Base-by-base conservation (phyloP, 1,284 basidiomycete genomes). In the Vanrija sp. region DNA sequence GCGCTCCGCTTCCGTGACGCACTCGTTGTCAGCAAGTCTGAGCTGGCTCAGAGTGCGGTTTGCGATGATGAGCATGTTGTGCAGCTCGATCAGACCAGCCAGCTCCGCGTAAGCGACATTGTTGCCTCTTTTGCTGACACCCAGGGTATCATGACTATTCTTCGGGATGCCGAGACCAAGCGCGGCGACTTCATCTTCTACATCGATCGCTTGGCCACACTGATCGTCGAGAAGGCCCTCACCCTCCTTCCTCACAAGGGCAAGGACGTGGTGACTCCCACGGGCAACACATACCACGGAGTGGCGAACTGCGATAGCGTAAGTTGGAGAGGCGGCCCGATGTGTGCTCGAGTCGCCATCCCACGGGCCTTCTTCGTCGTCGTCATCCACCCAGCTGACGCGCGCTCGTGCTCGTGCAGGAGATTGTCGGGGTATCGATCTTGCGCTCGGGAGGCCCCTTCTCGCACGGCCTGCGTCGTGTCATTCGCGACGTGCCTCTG, bases 391-490 rank as follows among this genome's bases (percentile, higher is more conserved):
- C 8, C 15, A 14, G 31, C 31, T 31, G 31, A 31, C 31, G 31
- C 15, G 31, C 31, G 9, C 31, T 31, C 31, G 31, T 14, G 31
- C 31, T 31, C 31, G 31, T 31, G 31, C 49, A 75, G 71, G 49
- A 59, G 14, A 54, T 74, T 5, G 65, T 75, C 23, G 73, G 72
- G 4, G 61, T 75, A 6, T 71, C 72, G 4, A 75, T 75, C 46
- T 61, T 73, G 16, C 67, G 73, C 41, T 75, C 73, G 2, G 94
- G 94, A 8, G 89, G 90, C 4, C 88, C 90, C 2, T 82, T 98
- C 25, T 89, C 95, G 69, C 85, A 86, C 46, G 93, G 95, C n/a
- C 84, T 98, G 19, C 82, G 86, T 36, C 80, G 93, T 23, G 92
- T 95, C 6, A 83, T 97, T 51, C 86, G 88, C 43, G 87, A 96